A percentile compares a stretch with the other conserved stretches of the same genome.
phyloP scores from a whole-genome alignment of 2,329 filamentous ascomycete genomes.

The Monilinia polystroma region DNA sequence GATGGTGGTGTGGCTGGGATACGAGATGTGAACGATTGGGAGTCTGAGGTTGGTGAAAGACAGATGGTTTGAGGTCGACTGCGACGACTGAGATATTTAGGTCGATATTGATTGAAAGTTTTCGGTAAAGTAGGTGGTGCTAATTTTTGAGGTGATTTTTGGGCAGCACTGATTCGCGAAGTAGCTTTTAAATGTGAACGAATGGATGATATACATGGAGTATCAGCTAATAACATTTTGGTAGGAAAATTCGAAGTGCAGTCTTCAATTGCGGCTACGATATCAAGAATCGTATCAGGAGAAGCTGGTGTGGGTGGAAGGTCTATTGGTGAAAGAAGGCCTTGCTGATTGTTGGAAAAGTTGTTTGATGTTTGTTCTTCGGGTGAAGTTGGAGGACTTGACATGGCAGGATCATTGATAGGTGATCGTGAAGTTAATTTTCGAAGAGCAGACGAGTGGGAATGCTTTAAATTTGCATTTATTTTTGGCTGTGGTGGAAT shows the following conservation, averaged over 20 bases:
- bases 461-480: not conserved
- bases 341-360: not conserved
- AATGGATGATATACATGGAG: slow-evolving; percentile 31
- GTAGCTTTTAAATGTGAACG: slow-evolving; percentile 23
- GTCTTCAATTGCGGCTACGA: slow-evolving; percentile 31
- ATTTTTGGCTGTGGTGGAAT: slow-evolving; percentile 33
- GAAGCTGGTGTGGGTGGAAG: slow-evolving; percentile 7
- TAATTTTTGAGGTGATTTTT: not conserved
- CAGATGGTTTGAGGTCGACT: slow-evolving; percentile 18
- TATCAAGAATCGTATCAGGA: slow-evolving; percentile 14
- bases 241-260: slow-evolving; percentile 29
- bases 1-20: slow-evolving; percentile 6
- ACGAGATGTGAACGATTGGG: not conserved
- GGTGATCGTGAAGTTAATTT: not conserved
- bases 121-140: not conserved
- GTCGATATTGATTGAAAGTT: not conserved
- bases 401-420: slow-evolving; percentile 12
- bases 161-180: not conserved
- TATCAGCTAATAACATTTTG: slow-evolving; percentile 29
- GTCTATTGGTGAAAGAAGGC: not conserved
- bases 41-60: slow-evolving; percentile 10
- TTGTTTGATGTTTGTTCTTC: not conserved
- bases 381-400: slow-evolving; percentile 18
- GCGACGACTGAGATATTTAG: not conserved
- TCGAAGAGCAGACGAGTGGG: slow-evolving; percentile 9